Evolutionary conservation across 2,329 filamentous ascomycete species (phyloP), one percentile per base, ranked within the genome.

Genomic region (Diaporthe velutina): DNA sequence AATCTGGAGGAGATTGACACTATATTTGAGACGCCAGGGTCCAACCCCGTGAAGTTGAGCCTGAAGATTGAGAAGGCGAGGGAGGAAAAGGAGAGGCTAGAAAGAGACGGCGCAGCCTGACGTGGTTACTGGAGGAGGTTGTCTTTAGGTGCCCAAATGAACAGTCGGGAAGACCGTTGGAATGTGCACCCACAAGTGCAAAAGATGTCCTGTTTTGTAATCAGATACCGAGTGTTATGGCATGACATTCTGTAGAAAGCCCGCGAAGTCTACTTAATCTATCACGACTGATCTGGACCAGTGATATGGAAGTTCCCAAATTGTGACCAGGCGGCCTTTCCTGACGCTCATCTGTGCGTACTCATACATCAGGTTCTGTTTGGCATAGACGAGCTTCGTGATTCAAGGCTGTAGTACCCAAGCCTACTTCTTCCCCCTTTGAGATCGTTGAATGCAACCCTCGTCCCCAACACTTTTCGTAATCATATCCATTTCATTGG

Each of bases 1-100:
- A 85, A 83, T 30, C 82, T 90, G 57, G 89, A 91, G 79, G 88
- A 91, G 80, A 90, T 90, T 68, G 88, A 90, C 77, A 86, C 86
- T 57, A 89, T 91, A 73, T 91, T 92, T 74, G 89, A 78, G 70
- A 78, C 76, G 9, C 75, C 76, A 1, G 77, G 77, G 38, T 64
- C 73, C 13, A 75, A 77, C 28, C 76, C 77, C 0, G 77, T 77
- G 25, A 74, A 71, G 71, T 19, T 78, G 52, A 77, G 75, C 30
- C 54, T 76, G 70, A 78, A 77, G 74, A 78, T 77, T 5, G 74
- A 50, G 19, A 68, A 61, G 54, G 77, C 77, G 5, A 78, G 76
- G 71, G 70, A 52, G 38, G 77, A 76, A 58, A 75, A 64, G 71
- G 70, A 71, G 35, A 77, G 64, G 64, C 30, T 57, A 9, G 70